Conservation (phyloP, 768 basidiomycete species). For the Coprinellus aureogranulatus region DNA sequence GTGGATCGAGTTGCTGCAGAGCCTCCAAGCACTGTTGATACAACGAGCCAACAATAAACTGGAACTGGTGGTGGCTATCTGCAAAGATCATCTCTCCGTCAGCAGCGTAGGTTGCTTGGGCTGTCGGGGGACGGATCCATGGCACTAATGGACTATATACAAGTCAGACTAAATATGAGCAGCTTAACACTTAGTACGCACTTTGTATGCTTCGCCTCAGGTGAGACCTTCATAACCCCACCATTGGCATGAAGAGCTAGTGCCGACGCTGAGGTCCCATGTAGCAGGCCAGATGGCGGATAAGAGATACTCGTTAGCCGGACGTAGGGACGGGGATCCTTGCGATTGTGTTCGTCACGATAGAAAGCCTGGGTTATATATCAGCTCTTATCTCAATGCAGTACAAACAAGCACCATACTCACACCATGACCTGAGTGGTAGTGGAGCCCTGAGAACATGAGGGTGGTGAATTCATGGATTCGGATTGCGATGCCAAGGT, state of each 20-base stretch:
- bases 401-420: background rate
- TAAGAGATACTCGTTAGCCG: constrained; percentile 8
- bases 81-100: background rate
- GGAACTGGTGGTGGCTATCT: background rate
- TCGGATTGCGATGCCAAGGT: constrained; percentile 8
- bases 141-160: background rate
- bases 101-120: background rate
- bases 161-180: background rate
- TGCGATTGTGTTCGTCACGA: background rate
- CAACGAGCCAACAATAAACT: background rate
- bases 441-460: constrained; percentile 12
- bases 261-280: background rate
- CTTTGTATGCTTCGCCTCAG: background rate
- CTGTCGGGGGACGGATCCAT: background rate
- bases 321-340: background rate
- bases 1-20: background rate
- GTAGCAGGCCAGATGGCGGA: background rate
- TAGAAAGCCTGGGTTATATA: constrained; percentile 4
- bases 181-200: too few relatives aligned
- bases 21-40: background rate
- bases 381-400: too few relatives aligned
- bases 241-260: background rate
- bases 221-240: background rate
- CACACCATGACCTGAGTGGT: constrained; percentile 9
- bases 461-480: constrained; percentile 8